These are phyloP conservation scores for Hericium rajendrae DNA, from an alignment of 768 basidiomycete species.

Conservation along the genomic window DNA sequence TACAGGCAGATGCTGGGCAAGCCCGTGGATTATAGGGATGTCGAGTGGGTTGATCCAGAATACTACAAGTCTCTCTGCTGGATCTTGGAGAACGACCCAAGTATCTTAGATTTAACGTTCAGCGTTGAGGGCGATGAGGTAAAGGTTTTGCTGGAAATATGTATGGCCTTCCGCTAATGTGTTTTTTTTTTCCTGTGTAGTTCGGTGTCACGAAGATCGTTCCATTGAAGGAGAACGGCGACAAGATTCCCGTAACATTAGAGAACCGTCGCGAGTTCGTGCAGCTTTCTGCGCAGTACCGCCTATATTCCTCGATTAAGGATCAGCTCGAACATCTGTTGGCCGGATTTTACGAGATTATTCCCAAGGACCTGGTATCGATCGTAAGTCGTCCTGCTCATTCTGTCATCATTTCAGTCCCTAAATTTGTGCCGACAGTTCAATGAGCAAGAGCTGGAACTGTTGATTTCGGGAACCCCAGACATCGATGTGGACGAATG, in stretches of 20 bases:
- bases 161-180: neutral
- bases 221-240: conserved; percentile 79
- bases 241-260: conserved; percentile 79
- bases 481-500: conserved; percentile 98
- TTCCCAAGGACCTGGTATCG: conserved; percentile 89
- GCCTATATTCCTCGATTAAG: conserved; percentile 88
- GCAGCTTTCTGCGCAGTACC: conserved; percentile 88
- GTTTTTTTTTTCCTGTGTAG: conserved; percentile 25
- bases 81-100: conserved; percentile 96
- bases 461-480: conserved; percentile 94
- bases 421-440: conserved; percentile 40
- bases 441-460: conserved; percentile 89
- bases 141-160: conserved; percentile 16
- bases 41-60: conserved; percentile 97
- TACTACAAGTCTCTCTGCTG: conserved; percentile 97
- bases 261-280: conserved; percentile 98
- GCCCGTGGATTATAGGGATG: conserved; percentile 90
- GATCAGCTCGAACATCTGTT: conserved; percentile 90
- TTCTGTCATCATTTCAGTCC: conserved; percentile 1
- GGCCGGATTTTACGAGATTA: conserved; percentile 93
- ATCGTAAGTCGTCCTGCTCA: conserved; percentile 49
- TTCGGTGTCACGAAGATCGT: conserved; percentile 89
- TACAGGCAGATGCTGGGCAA: conserved; percentile 93
- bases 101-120: conserved; percentile 79
- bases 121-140: conserved; percentile 95